A percentile compares a stretch with the other conserved stretches of the same genome.
Conservation (phyloP, 2,329 filamentous ascomycete genomes). For the Fusarium nurragi region DNA sequence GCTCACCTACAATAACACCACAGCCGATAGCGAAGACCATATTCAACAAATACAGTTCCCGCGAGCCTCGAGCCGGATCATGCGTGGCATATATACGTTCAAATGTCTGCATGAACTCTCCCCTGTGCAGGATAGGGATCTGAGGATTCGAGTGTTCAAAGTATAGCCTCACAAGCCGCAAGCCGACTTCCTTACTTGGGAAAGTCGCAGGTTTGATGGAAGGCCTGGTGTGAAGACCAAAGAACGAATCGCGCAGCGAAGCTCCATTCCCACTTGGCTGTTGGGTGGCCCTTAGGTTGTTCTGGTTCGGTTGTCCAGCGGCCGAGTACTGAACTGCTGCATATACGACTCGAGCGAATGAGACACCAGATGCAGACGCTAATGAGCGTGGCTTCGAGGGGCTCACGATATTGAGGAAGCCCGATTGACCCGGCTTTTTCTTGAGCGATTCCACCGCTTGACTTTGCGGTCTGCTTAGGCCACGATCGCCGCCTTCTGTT, state of each 20-base stretch:
- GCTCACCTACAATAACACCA: constrained; percentile 84
- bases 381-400: constrained; percentile 82
- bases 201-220: constrained; percentile 87
- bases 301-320: constrained; percentile 65
- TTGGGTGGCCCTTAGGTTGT: constrained; percentile 41
- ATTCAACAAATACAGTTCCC: constrained; percentile 92
- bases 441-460: constrained; percentile 49
- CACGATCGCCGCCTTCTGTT: constrained; percentile 46
- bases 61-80: constrained; percentile 72
- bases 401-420: constrained; percentile 79
- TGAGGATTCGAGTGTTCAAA: constrained; percentile 98
- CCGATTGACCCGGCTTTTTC: constrained; percentile 50
- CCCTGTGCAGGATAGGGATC: constrained; percentile 89
- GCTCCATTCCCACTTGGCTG: constrained; percentile 62
- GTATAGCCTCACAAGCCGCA: constrained; percentile 80
- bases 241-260: constrained; percentile 95
- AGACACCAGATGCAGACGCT: constrained; percentile 88
- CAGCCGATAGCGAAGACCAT: constrained; percentile 97
- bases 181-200: constrained; percentile 78
- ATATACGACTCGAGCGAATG: constrained; percentile 93
- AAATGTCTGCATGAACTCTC: constrained; percentile 89
- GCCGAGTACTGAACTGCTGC: constrained; percentile 84
- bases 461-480: constrained; percentile 42
- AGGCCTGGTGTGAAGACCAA: constrained; percentile 91
- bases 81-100: constrained; percentile 80